Percentiles rank a stretch among this genome's conserved stretches.
Conservation (phyloP, 345 rosid species). For the Salix exigua region DNA sequence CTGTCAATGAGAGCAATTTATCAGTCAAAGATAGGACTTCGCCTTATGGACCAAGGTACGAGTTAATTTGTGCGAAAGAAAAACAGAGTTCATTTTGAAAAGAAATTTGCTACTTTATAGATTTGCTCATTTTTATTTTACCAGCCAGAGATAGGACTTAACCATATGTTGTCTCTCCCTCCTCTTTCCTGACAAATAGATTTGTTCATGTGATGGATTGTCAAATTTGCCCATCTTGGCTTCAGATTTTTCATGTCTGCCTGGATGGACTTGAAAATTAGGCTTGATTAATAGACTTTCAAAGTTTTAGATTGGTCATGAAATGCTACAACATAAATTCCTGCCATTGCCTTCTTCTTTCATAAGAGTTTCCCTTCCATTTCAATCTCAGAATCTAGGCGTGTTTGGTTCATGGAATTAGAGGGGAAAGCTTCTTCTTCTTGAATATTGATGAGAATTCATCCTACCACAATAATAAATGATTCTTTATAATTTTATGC, state of each 20-base stretch:
- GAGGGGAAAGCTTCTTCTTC: too few relatives aligned
- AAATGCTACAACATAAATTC: neutral
- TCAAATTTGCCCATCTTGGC: neutral
- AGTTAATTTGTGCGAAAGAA: neutral
- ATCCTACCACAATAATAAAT: too few relatives aligned
- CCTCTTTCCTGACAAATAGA: neutral
- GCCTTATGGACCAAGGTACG: constrained; percentile 79
- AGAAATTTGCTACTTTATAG: neutral
- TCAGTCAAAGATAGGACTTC: constrained; percentile 85
- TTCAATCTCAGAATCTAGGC: neutral
- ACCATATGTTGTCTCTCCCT: neutral
- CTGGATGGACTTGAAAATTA: neutral
- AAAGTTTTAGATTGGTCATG: neutral
- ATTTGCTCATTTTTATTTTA: neutral
- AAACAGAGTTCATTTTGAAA: neutral
- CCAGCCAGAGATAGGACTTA: neutral
- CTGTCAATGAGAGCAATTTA: constrained; percentile 92
- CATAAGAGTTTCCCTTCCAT: neutral
- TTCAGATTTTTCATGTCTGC: neutral
- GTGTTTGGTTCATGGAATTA: neutral
- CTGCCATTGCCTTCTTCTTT: neutral
- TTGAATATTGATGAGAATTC: too few relatives aligned
- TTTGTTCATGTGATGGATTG: neutral
- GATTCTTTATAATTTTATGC: too few relatives aligned
- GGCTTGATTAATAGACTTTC: neutral